Percentiles rank a stretch among this genome's conserved stretches.
phyloP scores from a whole-genome alignment of 2,329 filamentous ascomycete genomes.

The Fusarium pseudograminearum region DNA sequence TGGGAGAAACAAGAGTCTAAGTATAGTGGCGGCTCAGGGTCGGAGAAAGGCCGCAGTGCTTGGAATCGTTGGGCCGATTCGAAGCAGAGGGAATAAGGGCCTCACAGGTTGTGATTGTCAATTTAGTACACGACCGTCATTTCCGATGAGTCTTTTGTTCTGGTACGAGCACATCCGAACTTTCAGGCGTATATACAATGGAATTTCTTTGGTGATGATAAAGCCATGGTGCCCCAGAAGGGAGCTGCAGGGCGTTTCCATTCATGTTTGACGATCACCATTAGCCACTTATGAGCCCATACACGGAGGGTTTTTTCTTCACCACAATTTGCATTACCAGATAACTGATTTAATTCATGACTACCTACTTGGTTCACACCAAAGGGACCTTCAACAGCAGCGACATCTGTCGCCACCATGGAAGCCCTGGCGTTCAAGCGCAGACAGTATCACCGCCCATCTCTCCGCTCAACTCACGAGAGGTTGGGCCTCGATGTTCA shows the following conservation, averaged over 20 bases:
- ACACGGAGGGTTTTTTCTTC: not conserved
- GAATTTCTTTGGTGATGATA: not conserved
- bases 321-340: slow-evolving; percentile 10
- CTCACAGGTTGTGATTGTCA: not conserved
- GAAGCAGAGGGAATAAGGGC: slow-evolving; percentile 19
- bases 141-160: not conserved
- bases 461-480: slow-evolving; percentile 69
- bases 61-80: slow-evolving; percentile 55
- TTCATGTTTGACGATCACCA: not conserved
- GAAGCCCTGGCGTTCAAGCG: slow-evolving; percentile 35
- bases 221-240: not conserved
- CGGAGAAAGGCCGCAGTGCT: slow-evolving; percentile 57
- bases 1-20: slow-evolving; percentile 79
- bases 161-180: not conserved
- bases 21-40: slow-evolving; percentile 72
- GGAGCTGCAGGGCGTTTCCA: not conserved
- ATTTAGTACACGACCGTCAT: not conserved
- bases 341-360: slow-evolving; percentile 22
- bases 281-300: slow-evolving; percentile 14
- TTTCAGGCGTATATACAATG: slow-evolving; percentile 10
- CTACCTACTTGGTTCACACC: slow-evolving; percentile 12
- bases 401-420: slow-evolving; percentile 22
- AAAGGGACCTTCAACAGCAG: slow-evolving; percentile 28
- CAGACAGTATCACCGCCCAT: slow-evolving; percentile 70
- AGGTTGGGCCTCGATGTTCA: slow-evolving; percentile 61